Evolutionary conservation across 2,329 filamentous ascomycete genomes (phyloP), one percentile per base, ranked within the genome.

Genomic region (Pseudogymnoascus destructans): DNA sequence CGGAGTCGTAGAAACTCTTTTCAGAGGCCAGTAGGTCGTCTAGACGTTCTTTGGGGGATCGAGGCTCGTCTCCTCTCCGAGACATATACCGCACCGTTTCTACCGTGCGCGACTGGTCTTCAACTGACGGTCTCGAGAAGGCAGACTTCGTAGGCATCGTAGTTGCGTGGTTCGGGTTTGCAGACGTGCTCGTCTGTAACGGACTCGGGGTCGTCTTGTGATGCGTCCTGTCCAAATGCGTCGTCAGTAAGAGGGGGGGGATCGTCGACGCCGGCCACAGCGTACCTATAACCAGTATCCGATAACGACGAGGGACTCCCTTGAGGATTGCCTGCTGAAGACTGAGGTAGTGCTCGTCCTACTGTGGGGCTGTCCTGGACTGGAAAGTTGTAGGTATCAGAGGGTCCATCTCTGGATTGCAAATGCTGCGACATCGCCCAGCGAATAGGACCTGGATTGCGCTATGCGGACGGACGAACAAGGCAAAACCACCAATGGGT

Each of bases 1-100:
- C 63, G 5, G 66, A 61, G 19, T 59, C 62, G 60, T 68, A 70
- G 58, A 68, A 68, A 55, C 58, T 68, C 60, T 64, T 66, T 60
- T 70, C 67, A n/a, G 67, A 66, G 55, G 68, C 69, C 55, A 69
- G 57, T 17, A 69, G 61, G 59, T 70, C 68, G 64, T 70, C 67
- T 55, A 69, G 64, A 62, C 65, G 67, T 60, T 70, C 68, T 59
- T 67, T 68, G 9, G 68, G 68, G 40, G 66, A 70, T 57, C 62
- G 65, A 58, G 68, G 66, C 59, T 65, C 63, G 23, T 60, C 59
- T 19, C 58, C 57, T 33, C 52, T 63, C 7, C 61, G 61, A 46
- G 59, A 58, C 40, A 33, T 27, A 61, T 59, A 49, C 38, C 60
- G 61, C 52, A 57, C 40, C 57, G 55, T 61, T 57, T 36, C 64